Evolutionary conservation across 2,329 filamentous ascomycete genomes (phyloP).

Genomic region (Penicillium sp.): DNA sequence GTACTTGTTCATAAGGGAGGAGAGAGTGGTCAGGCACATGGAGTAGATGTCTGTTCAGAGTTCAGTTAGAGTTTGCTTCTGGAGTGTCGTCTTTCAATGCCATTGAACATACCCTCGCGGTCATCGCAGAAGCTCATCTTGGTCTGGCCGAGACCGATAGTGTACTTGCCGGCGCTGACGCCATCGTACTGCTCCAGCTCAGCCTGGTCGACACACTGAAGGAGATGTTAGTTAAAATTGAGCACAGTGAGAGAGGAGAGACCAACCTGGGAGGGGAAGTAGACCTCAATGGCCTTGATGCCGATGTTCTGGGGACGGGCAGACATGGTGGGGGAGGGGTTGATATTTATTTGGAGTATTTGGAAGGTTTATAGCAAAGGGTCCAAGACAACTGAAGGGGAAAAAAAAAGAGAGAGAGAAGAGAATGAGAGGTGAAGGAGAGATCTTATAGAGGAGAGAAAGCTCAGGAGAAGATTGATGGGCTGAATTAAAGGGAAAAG

Average conservation of each 20-base stretch:
- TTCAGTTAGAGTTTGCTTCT: background rate
- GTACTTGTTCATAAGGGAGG: constrained; percentile 77
- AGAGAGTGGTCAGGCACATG: constrained; percentile 70
- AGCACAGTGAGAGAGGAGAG: background rate
- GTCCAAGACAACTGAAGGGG: constrained; percentile 6
- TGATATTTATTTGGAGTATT: background rate
- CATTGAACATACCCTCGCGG: constrained; percentile 62
- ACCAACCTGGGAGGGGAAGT: constrained; percentile 70
- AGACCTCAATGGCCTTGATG: constrained; percentile 90
- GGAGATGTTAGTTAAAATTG: constrained; percentile 11
- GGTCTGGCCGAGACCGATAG: constrained; percentile 83
- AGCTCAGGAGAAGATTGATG: constrained; percentile 5
- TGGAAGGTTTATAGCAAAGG: constrained; percentile 2
- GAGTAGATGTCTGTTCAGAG: constrained; percentile 72
- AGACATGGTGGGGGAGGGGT: constrained; percentile 54
- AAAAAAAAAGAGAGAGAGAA: constrained; percentile 6
- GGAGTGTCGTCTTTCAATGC: background rate
- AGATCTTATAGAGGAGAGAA: constrained; percentile 12
- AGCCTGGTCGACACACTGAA: constrained; percentile 74
- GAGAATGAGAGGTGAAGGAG: constrained; percentile 8
- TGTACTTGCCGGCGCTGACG: constrained; percentile 77
- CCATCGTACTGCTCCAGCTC: constrained; percentile 86
- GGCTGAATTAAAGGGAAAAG: constrained; percentile 8
- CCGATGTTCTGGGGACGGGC: constrained; percentile 78
- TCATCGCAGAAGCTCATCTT: constrained; percentile 93